Evolutionary conservation across 352 stramenopile genomes (phyloP).

Genomic region (Phytopythium cucurbitacearum): DNA sequence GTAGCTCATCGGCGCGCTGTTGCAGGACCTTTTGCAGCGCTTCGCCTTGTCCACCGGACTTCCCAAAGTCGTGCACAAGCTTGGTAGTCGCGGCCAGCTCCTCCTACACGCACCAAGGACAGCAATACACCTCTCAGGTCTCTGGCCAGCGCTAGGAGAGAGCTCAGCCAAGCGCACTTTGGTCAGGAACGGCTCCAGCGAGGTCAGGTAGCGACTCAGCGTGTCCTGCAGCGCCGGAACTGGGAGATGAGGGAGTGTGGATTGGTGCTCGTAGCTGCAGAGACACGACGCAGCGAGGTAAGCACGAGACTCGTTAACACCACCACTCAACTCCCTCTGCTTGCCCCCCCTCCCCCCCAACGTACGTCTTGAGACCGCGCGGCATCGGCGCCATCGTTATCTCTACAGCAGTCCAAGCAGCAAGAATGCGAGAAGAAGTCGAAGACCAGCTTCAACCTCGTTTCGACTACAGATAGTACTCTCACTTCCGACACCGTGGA

Average conservation of each 20-base stretch:
- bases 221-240: slow-evolving; percentile 86
- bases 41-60: slow-evolving; percentile 40
- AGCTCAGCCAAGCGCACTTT: slow-evolving; percentile 11
- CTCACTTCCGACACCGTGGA: too few relatives aligned
- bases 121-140: slow-evolving; percentile 26
- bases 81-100: slow-evolving; percentile 30
- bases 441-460: too few relatives aligned
- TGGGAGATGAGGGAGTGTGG: slow-evolving; percentile 59
- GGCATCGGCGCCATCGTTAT: too few relatives aligned
- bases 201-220: slow-evolving; percentile 73
- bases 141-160: slow-evolving; percentile 27
- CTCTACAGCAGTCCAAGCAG: too few relatives aligned
- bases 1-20: slow-evolving; percentile 30
- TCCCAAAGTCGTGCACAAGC: slow-evolving; percentile 43
- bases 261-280: slow-evolving; percentile 45
- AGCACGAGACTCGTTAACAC: too few relatives aligned
- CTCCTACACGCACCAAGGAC: slow-evolving; percentile 38
- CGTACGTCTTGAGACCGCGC: too few relatives aligned
- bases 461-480: too few relatives aligned
- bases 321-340: too few relatives aligned
- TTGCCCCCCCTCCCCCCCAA: too few relatives aligned
- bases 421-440: too few relatives aligned
- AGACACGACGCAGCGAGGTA: too few relatives aligned
- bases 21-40: slow-evolving; percentile 44
- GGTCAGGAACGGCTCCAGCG: slow-evolving; percentile 59